A percentile compares a stretch with the other conserved stretches of the same genome.
These are phyloP conservation scores for Ustilago trichophora DNA, from an alignment of 1,284 basidiomycete genomes.

Conservation along the genomic window DNA sequence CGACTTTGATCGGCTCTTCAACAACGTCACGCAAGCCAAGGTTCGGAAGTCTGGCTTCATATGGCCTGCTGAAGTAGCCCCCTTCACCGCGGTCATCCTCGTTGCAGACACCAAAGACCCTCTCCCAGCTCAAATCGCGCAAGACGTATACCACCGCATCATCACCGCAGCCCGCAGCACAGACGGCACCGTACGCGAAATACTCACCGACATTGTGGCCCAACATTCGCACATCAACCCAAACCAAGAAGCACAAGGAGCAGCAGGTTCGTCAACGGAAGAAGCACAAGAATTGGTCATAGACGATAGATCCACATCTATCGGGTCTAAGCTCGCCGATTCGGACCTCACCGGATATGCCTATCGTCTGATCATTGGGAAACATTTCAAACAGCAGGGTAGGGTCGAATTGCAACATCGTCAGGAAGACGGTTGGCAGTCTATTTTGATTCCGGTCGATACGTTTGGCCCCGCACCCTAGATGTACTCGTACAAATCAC, in stretches of 20 bases:
- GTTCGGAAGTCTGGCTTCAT: slow-evolving; percentile 50
- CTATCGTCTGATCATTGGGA: slow-evolving; percentile 59
- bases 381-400: slow-evolving; percentile 24
- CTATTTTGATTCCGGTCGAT: background rate
- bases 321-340: slow-evolving; percentile 65
- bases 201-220: too few relatives aligned
- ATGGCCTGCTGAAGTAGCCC: slow-evolving; percentile 61
- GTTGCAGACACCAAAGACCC: slow-evolving; percentile 20
- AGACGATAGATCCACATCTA: slow-evolving; percentile 57
- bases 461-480: slow-evolving; percentile 1
- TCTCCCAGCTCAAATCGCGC: background rate
- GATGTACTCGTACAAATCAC: too few relatives aligned
- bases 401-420: too few relatives aligned
- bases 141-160: slow-evolving; percentile 1
- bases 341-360: slow-evolving; percentile 65
- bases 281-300: slow-evolving; percentile 48
- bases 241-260: too few relatives aligned
- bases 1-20: slow-evolving; percentile 6
- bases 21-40: too few relatives aligned
- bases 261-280: slow-evolving; percentile 2
- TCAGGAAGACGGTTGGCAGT: background rate
- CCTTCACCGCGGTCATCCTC: slow-evolving; percentile 43
- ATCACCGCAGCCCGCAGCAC: background rate
- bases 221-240: too few relatives aligned
- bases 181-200: too few relatives aligned